Evolutionary conservation across 1,284 basidiomycete genomes (phyloP).

Genomic region (Rhodotorula sp.): DNA sequence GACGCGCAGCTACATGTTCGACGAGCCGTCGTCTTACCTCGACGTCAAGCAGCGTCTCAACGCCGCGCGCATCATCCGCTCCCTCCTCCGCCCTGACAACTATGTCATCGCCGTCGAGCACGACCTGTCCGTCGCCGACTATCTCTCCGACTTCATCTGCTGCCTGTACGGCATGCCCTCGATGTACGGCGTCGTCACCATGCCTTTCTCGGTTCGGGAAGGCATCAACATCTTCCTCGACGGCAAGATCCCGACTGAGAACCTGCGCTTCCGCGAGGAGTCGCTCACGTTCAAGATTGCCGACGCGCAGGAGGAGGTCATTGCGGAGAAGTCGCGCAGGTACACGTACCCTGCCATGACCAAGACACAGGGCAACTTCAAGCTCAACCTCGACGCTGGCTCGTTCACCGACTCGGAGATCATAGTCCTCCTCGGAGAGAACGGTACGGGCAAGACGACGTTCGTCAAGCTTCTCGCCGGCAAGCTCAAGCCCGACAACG

Average conservation of each 20-base stretch:
- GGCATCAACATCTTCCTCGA: slow-evolving; percentile 98
- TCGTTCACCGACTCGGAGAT: slow-evolving; percentile 95
- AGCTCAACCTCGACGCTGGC: slow-evolving; percentile 81
- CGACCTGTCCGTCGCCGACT: slow-evolving; percentile 94
- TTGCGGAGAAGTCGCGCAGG: slow-evolving; percentile 76
- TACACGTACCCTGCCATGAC: slow-evolving; percentile 91
- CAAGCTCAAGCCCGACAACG: slow-evolving; percentile 74
- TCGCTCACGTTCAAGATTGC: slow-evolving; percentile 93
- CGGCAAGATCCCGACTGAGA: slow-evolving; percentile 96
- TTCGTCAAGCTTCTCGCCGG: slow-evolving; percentile 90
- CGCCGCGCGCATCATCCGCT: slow-evolving; percentile 93
- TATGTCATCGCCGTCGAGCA: slow-evolving; percentile 97
- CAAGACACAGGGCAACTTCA: slow-evolving; percentile 90
- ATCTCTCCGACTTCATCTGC: slow-evolving; percentile 94
- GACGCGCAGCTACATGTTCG: slow-evolving; percentile 78
- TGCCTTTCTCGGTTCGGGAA: slow-evolving; percentile 95
- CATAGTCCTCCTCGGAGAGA: slow-evolving; percentile 95
- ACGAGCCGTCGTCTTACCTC: slow-evolving; percentile 95
- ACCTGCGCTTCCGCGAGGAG: slow-evolving; percentile 92
- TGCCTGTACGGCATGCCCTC: slow-evolving; percentile 95
- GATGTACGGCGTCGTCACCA: slow-evolving; percentile 95
- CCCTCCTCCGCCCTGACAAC: slow-evolving; percentile 70
- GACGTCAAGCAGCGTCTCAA: slow-evolving; percentile 90
- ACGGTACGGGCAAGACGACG: slow-evolving; percentile 96
- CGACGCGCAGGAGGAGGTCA: slow-evolving; percentile 83